These are phyloP conservation scores for Neurospora sp. DNA, from an alignment of 495 filamentous ascomycete genomes.

Conservation along the genomic window DNA sequence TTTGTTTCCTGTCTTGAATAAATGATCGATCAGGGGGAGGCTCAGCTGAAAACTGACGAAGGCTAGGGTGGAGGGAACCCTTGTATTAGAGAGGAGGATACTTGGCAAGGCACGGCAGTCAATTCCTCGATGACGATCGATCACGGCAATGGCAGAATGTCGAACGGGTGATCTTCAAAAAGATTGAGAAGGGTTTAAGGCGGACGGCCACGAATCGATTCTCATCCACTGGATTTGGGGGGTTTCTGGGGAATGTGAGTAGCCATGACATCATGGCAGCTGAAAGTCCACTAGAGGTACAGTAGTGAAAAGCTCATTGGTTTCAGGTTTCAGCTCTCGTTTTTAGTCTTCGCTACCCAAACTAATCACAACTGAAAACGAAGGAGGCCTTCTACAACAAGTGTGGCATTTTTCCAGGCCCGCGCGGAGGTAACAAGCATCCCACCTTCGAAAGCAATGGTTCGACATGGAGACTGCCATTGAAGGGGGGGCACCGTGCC, in stretches of 20 bases:
- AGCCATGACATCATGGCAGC: background rate
- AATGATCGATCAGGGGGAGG: background rate
- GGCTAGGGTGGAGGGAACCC: background rate
- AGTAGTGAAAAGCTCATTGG: background rate
- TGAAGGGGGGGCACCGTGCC: background rate
- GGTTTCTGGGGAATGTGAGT: background rate
- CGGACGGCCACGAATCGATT: background rate
- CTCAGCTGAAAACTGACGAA: background rate
- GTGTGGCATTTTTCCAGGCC: background rate
- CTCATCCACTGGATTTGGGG: background rate
- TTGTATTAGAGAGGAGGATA: background rate
- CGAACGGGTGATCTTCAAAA: background rate
- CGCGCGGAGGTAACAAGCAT: too few species aligned
- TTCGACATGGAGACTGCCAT: too few species aligned
- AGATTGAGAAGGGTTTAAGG: background rate
- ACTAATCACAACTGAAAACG: background rate
- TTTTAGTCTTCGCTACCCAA: too few species aligned
- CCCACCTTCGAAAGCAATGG: too few species aligned
- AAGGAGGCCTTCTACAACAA: background rate
- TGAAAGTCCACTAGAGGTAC: background rate
- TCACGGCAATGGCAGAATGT: background rate
- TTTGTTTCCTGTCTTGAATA: background rate
- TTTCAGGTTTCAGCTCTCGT: background rate
- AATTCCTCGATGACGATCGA: background rate
- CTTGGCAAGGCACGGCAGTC: background rate